Evolutionary conservation across 352 stramenopile species (phyloP).

Genomic region (Globisporangium polare): DNA sequence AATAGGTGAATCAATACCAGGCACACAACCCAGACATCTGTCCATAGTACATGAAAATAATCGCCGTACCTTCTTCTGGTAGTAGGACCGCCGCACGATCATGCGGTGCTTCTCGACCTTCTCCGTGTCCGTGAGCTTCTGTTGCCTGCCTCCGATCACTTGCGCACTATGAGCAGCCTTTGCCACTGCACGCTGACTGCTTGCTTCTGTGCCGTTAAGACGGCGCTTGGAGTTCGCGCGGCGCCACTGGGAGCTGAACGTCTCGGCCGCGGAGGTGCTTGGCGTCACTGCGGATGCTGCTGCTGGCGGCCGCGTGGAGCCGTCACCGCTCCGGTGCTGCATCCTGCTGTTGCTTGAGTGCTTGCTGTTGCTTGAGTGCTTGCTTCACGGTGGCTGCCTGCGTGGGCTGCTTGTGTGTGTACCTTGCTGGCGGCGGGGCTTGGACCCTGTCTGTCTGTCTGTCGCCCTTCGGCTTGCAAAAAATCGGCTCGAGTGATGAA

Average conservation of each 20-base stretch:
- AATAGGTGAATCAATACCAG: neutral
- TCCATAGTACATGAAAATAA: neutral
- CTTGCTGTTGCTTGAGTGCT: too few species aligned
- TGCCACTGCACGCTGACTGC: neutral
- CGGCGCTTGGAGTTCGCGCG: constrained; percentile 5
- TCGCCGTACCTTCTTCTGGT: constrained; percentile 29
- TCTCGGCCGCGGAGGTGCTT: neutral
- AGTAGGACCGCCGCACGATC: constrained; percentile 42
- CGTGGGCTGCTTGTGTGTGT: neutral
- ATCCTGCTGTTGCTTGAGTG: neutral
- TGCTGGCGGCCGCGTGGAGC: neutral
- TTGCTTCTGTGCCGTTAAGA: neutral
- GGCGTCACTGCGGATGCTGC: neutral
- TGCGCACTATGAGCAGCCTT: neutral
- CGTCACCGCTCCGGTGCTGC: neutral
- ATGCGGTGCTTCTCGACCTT: constrained; percentile 49
- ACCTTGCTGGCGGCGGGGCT: neutral
- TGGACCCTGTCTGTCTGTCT: too few species aligned
- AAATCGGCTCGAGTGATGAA: too few species aligned
- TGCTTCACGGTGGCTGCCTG: too few species aligned
- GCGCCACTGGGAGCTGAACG: constrained; percentile 10
- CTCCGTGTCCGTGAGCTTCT: constrained; percentile 27
- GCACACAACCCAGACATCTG: too few species aligned
- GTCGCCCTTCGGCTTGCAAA: too few species aligned
- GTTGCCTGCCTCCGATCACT: neutral